Evolutionary conservation across 1,284 basidiomycete genomes (phyloP), one percentile per base, ranked within the genome.

Genomic region (Irpex rosettiformis): DNA sequence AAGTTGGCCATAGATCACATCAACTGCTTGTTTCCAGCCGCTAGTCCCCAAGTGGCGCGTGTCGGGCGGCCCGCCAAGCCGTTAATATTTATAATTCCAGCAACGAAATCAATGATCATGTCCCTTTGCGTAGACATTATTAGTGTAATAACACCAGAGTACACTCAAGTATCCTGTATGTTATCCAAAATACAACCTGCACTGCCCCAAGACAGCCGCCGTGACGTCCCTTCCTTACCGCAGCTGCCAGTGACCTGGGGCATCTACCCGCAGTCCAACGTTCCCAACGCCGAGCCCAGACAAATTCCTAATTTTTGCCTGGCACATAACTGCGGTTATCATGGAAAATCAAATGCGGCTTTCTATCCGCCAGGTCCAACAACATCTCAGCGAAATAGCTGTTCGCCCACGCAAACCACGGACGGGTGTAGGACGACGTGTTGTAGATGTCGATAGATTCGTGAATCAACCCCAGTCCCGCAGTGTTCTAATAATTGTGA

Each of bases 381-480:
- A 91, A 72, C 89, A 91, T 90, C 74, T 89, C 87, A 40, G 88
- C 82, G 65, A 89, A 90, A 69, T 88, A 91, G 68, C 86, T 88
- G 68, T 90, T 90, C 11, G 85, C 88, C 89, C 89, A 91, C 13
- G 89, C 89, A 70, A 91, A 91, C 89, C 89, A 91, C 13, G 83
- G 79, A 16, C 89, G 78, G n/a, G 88, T 90, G 66, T 86, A 91
- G 37, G 79, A 77, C 1, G 71, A 72, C 13, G 69, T 65, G 49
- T 84, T 70, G 70, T 88, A 86, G 58, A 91, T 86, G 21, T 79
- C 80, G 66, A 84, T 79, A 1, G 85, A 88, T 69, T 92, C 89
- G 66, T 92, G 89, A 53, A 91, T 88, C 45, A 92, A 73, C 11
- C 89, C 89, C n/a, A 91, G 77, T 2, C 86, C 83, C 29, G 80